Evolutionary conservation across 441 rosid genomes (phyloP).

Genomic region (Populus hybrid): DNA sequence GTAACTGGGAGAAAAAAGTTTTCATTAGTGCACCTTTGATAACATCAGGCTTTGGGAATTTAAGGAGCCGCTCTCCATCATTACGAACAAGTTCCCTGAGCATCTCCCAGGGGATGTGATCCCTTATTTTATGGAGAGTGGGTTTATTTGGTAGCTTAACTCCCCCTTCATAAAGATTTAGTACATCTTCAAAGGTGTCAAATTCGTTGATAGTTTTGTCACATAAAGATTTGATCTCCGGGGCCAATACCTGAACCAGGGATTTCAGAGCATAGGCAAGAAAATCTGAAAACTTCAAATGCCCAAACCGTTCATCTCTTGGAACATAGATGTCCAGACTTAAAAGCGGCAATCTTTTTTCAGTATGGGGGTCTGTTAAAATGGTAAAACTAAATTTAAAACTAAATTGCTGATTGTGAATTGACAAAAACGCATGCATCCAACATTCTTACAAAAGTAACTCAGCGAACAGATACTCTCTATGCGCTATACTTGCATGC

Average conservation of each 20-base stretch:
- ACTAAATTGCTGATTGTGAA: background rate
- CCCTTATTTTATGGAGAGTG: slow-evolving; percentile 37
- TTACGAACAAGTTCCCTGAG: slow-evolving; percentile 63
- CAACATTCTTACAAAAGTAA: background rate
- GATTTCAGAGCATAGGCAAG: slow-evolving; percentile 76
- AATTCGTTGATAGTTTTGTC: slow-evolving; percentile 82
- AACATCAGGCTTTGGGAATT: slow-evolving; percentile 76
- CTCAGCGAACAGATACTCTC: background rate
- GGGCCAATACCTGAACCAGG: slow-evolving; percentile 52
- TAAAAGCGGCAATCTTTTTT: slow-evolving; percentile 66
- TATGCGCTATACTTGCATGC: background rate
- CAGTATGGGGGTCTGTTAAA: slow-evolving; percentile 48
- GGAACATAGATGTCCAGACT: slow-evolving; percentile 78
- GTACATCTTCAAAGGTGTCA: slow-evolving; percentile 67
- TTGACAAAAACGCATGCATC: background rate
- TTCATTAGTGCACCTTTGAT: slow-evolving; percentile 48
- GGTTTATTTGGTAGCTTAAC: slow-evolving; percentile 34
- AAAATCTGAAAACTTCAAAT: slow-evolving; percentile 76
- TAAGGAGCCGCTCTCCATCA: slow-evolving; percentile 63
- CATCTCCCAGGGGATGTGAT: slow-evolving; percentile 69
- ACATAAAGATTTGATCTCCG: slow-evolving; percentile 59
- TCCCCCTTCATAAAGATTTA: slow-evolving; percentile 64
- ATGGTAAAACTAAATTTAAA: slow-evolving; percentile 5
- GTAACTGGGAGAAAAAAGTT: background rate
- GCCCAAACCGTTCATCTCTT: slow-evolving; percentile 76